These are phyloP conservation scores for Penicillium bovifimosum DNA, from an alignment of 495 filamentous ascomycete species.

Conservation along the genomic window DNA sequence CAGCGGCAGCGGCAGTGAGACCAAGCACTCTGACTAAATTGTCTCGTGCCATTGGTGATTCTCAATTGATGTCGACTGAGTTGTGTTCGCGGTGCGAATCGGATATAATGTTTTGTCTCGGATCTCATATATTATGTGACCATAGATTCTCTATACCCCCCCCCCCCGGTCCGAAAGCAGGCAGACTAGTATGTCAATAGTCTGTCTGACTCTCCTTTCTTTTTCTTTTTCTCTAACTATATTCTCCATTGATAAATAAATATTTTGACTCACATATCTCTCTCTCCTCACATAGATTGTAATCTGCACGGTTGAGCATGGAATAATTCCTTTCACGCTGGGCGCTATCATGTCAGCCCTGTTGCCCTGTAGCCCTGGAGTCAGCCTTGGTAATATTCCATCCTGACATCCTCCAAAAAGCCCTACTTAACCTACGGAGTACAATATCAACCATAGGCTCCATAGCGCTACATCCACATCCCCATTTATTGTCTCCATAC, in stretches of 20 bases:
- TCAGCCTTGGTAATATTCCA: too few relatives aligned
- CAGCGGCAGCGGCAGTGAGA: slow-evolving; percentile 21
- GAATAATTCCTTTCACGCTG: too few relatives aligned
- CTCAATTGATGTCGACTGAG: background rate
- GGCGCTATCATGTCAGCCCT: too few relatives aligned
- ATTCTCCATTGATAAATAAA: background rate
- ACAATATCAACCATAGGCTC: too few relatives aligned
- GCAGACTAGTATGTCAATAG: slow-evolving; percentile 1
- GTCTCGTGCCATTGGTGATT: background rate
- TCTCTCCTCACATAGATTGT: background rate
- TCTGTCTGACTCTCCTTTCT: background rate
- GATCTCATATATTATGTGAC: slow-evolving; percentile 4
- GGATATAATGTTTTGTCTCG: background rate
- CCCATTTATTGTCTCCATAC: too few relatives aligned
- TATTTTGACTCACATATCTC: background rate
- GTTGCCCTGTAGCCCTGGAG: background rate
- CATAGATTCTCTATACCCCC: slow-evolving; percentile 3
- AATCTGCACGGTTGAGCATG: too few relatives aligned
- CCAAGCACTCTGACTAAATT: slow-evolving; percentile 22
- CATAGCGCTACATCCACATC: too few relatives aligned
- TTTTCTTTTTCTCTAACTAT: background rate
- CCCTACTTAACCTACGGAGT: too few relatives aligned
- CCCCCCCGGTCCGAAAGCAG: background rate
- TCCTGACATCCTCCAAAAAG: too few relatives aligned
- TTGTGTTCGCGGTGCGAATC: background rate